These are phyloP conservation scores for Tylopilus cervinicoccineus DNA, from an alignment of 768 basidiomycete genomes.

Conservation along the genomic window DNA sequence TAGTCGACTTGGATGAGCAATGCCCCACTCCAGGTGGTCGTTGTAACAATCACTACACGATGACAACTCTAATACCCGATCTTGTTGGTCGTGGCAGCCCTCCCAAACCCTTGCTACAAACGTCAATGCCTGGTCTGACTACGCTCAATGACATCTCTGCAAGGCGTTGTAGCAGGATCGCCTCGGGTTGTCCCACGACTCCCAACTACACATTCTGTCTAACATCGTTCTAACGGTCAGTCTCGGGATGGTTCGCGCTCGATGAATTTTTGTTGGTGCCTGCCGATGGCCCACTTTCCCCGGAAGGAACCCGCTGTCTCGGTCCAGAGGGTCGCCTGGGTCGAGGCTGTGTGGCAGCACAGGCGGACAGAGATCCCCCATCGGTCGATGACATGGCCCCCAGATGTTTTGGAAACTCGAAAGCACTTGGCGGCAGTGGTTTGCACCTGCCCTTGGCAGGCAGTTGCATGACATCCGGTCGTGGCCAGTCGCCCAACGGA, in stretches of 20 bases:
- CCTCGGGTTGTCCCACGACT: not conserved
- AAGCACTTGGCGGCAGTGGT: constrained; percentile 16
- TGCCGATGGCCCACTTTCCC: constrained; percentile 18
- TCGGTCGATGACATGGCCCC: constrained; percentile 6
- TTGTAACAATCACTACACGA: constrained; percentile 5
- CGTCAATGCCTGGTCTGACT: not conserved
- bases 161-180: constrained; percentile 18
- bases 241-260: constrained; percentile 11
- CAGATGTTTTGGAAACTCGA: constrained; percentile 21
- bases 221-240: not conserved
- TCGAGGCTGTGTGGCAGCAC: constrained; percentile 16
- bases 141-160: not conserved
- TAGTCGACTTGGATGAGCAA: not conserved
- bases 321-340: constrained; percentile 33
- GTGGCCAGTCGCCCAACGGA: constrained; percentile 55
- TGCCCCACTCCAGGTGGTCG: not conserved
- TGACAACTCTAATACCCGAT: not conserved
- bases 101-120: constrained; percentile 16
- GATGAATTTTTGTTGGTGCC: constrained; percentile 19
- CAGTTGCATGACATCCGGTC: constrained; percentile 33
- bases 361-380: not conserved
- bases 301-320: constrained; percentile 19
- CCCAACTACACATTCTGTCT: not conserved
- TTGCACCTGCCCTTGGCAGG: constrained; percentile 18
- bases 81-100: constrained; percentile 3